Base-by-base conservation (phyloP, 352 stramenopile species). In the Pythium monospermum region DNA sequence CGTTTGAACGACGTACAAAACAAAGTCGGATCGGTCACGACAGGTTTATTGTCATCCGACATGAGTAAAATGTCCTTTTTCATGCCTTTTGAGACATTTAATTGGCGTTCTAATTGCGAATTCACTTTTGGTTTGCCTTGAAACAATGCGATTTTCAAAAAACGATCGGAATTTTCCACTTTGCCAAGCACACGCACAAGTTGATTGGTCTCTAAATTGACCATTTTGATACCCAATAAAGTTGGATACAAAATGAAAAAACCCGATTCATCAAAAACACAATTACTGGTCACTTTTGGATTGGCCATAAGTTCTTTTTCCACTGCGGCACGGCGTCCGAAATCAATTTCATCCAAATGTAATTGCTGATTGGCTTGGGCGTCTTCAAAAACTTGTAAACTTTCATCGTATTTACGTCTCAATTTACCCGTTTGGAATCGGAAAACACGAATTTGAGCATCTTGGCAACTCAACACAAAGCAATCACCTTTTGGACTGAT, bases 141-240 rank as follows among this genome's bases (percentile, higher is more conserved):
- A 65, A 98, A 99, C 18, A 99, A 61, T 56, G 71, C 87, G 26
- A 99, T 49, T 15, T 76, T 72, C 10, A 98, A 40, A 63, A 99
- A 99, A 1, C 97, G 87, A 49, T 98, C 87, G 22, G 88, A 95
- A 40, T 86, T 97, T 74, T 99, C 97, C 7, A 92, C 84, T 49
- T 95, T 96, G 11, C 96, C 97, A 11, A 99, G 71, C 22, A 98
- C 86, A 30, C 76, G 73, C 1, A 92, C 75, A 6, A 98, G 66
- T 39, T 92, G 94, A 69, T 98, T 97, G 30, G 85, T 96, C 66
- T 97, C 82, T 7, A 98, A 65, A 57, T 98, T 96, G 30, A 99
- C 85, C 11, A 98, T 72, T 71, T 99, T 99, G 57, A 99, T 92
- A 3, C 97, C 97, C 6, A 98, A 54, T 48, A 99, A 75, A 18